Evolutionary conservation across 164 flowering plant species (phyloP), one percentile per base, ranked within the genome.

Genomic region (Chloranthus sessilifolius): DNA sequence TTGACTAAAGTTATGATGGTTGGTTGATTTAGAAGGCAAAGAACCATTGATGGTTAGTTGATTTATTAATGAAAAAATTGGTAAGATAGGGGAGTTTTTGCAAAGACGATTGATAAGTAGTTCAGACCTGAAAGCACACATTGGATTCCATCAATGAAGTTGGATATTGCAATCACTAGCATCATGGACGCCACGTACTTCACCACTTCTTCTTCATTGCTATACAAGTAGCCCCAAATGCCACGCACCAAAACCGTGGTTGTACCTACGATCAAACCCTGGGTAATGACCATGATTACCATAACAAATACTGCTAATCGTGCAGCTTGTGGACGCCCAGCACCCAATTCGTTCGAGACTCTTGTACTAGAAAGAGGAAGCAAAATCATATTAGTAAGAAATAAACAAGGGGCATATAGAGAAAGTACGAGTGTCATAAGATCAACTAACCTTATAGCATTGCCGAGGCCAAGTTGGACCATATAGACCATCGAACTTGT

Each of bases 61-160:
- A n/a, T n/a, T n/a, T n/a, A n/a, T n/a, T n/a, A n/a, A n/a, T n/a
- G n/a, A n/a, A n/a, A n/a, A n/a, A n/a, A n/a, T n/a, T n/a, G 19
- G 12, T n/a, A n/a, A n/a, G n/a, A n/a, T n/a, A n/a, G n/a, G 10
- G 19, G 23, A 22, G 40, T 36, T 36, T 36, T 15, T 15, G 40
- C 16, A 40, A 23, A 22, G 28, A 39, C 42, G 2, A 16, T 12
- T 17, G 14, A 39, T n/a, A 5, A 33, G 22, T 19, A 34, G 12
- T 14, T 16, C 53, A 50, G 16, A 68, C 97, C 97, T 73, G 81
- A 74, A 44, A 79, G 82, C 12, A 72, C 77, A 52, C 71, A 55
- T 35, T 74, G 82, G 16, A 72, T 56, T 20, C 76, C 74, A 52
- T 76, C 81, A 4, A 74, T 29, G 37, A 79, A 74, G 48, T 48